These are phyloP conservation scores for Thecaphora frezii DNA, from an alignment of 1,284 basidiomycete genomes.

Conservation along the genomic window DNA sequence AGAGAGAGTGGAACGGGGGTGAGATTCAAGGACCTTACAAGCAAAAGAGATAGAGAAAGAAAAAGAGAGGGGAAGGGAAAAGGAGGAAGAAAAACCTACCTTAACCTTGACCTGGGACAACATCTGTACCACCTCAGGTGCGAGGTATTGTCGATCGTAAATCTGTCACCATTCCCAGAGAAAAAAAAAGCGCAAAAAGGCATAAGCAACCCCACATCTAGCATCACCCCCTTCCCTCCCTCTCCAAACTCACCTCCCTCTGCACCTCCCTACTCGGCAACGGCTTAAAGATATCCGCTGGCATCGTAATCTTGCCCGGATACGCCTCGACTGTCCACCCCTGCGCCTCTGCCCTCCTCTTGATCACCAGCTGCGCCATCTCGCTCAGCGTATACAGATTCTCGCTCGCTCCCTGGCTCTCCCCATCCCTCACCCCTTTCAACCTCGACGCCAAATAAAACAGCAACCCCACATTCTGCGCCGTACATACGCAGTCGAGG, in stretches of 20 bases:
- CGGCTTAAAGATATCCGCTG: conserved; percentile 73
- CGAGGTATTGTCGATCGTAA: conserved; percentile 27
- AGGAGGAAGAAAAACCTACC: not conserved
- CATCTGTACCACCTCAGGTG: conserved; percentile 11
- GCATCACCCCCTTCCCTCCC: too few relatives aligned
- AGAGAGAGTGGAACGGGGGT: conserved; percentile 3
- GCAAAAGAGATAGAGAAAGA: too few relatives aligned
- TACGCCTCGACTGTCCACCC: conserved; percentile 78
- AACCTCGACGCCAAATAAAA: conserved; percentile 78
- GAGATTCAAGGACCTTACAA: conserved; percentile 1
- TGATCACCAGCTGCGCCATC: conserved; percentile 83
- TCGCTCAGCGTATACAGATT: conserved; percentile 87
- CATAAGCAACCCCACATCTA: too few relatives aligned
- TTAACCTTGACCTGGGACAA: conserved; percentile 19
- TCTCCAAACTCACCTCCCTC: conserved; percentile 8
- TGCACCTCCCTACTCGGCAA: conserved; percentile 48
- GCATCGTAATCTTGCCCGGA: conserved; percentile 77
- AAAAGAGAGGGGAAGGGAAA: too few relatives aligned
- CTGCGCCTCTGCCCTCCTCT: conserved; percentile 68
- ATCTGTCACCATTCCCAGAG: conserved; percentile 1
- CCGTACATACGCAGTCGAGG: conserved; percentile 72
- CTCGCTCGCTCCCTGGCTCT: conserved; percentile 56
- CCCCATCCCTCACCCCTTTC: conserved; percentile 80
- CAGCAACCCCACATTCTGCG: conserved; percentile 78
- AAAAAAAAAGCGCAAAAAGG: not conserved